These are phyloP conservation scores for Candida michaelii DNA, from an alignment of 805 yeast species.

Conservation along the genomic window DNA sequence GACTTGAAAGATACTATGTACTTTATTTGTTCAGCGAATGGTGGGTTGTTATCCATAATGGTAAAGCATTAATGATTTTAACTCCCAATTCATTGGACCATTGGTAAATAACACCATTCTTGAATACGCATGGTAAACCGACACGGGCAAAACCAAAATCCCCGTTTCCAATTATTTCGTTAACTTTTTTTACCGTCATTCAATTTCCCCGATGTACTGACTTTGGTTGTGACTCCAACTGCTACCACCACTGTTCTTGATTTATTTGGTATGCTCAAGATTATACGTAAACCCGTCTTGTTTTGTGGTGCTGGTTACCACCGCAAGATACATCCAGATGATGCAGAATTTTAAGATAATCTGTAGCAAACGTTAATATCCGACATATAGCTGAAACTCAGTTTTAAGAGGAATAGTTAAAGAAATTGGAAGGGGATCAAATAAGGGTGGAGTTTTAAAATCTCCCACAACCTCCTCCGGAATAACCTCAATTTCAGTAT, in stretches of 20 bases:
- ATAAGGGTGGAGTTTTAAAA: too few species aligned
- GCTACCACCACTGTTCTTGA: slow-evolving; percentile 33
- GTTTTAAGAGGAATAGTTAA: too few species aligned
- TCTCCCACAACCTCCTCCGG: too few species aligned
- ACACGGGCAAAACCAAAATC: slow-evolving; percentile 48
- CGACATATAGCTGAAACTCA: too few species aligned
- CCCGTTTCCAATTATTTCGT: slow-evolving; percentile 40
- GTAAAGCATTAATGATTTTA: slow-evolving; percentile 19
- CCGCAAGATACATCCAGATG: slow-evolving; percentile 62
- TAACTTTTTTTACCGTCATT: slow-evolving; percentile 30
- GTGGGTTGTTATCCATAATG: slow-evolving; percentile 24
- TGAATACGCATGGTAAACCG: slow-evolving; percentile 46
- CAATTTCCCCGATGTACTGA: slow-evolving; percentile 51
- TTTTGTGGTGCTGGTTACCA: slow-evolving; percentile 39
- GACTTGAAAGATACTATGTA: slow-evolving; percentile 7
- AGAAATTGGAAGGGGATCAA: too few species aligned
- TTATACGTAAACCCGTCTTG: slow-evolving; percentile 35
- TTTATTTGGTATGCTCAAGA: slow-evolving; percentile 36
- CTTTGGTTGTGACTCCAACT: slow-evolving; percentile 41
- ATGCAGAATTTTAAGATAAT: too few species aligned
- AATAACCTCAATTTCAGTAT: too few species aligned
- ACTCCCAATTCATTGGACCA: slow-evolving; percentile 54
- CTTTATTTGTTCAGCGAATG: slow-evolving; percentile 10
- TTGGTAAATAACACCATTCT: slow-evolving; percentile 50
- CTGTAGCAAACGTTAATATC: too few species aligned